These are phyloP conservation scores for Mycena rosella DNA, from an alignment of 768 basidiomycete species.

Conservation along the genomic window DNA sequence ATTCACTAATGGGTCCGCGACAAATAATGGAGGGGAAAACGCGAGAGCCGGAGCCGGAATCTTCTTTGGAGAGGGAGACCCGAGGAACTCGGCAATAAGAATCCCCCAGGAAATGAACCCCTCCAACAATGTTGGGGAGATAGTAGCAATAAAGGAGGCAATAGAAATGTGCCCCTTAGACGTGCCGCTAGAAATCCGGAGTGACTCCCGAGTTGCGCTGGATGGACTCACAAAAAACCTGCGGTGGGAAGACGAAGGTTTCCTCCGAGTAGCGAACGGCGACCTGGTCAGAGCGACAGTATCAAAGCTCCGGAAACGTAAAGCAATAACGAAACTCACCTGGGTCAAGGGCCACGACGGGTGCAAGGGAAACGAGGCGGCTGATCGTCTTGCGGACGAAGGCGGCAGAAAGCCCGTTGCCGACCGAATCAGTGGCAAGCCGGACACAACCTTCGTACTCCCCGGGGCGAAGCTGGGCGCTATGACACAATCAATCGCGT, in stretches of 20 bases:
- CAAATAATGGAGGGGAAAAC: slow-evolving; percentile 18
- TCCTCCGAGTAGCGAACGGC: not conserved
- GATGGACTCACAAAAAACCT: slow-evolving; percentile 7
- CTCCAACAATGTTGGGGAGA: slow-evolving; percentile 23
- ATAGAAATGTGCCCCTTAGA: not conserved
- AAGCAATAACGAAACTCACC: too few relatives aligned
- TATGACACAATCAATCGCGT: not conserved
- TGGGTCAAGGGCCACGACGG: too few relatives aligned
- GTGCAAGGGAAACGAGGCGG: too few relatives aligned
- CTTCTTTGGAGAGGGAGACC: slow-evolving; percentile 10
- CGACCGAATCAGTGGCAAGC: not conserved
- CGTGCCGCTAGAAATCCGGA: not conserved
- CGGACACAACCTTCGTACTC: not conserved
- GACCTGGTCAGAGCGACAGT: too few relatives aligned
- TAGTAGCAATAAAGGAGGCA: slow-evolving; percentile 17
- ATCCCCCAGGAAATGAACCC: not conserved
- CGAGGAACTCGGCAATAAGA: slow-evolving; percentile 1
- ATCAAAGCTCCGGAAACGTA: too few relatives aligned
- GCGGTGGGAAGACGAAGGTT: slow-evolving; percentile 5
- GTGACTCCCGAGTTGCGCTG: not conserved
- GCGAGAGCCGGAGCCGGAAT: slow-evolving; percentile 15
- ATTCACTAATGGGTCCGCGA: slow-evolving; percentile 23
- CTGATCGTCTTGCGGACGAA: not conserved
- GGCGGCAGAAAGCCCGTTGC: not conserved
- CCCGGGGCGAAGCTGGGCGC: not conserved